Base-by-base conservation (phyloP, 1,284 basidiomycete species). In the Moniliophthora roreri region DNA sequence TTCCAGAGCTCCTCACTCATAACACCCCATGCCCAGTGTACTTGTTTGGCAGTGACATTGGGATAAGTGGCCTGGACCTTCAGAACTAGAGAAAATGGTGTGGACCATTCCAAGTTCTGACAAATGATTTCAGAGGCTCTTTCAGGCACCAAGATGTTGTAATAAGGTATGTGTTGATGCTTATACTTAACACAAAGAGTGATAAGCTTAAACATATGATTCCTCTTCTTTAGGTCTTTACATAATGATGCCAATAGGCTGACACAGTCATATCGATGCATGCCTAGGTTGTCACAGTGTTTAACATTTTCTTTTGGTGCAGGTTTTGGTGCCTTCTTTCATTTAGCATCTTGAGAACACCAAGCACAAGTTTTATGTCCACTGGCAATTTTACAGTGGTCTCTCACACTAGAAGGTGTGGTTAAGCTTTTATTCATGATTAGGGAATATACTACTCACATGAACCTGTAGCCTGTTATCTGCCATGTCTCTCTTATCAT, bases 381-480 rank as follows among this genome's bases (percentile, higher is more conserved):
- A 2, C 2, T 8, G 10, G 2, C 3, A 21, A 41, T n/a, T 41
- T 11, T 2, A 2, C 7, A 2, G 18, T 41, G 11, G 2, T 10
- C 10, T 2, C 23, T 1, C 3, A 41, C 39, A 6, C 39, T 41
- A 8, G 7, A 20, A 8, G 2, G 1, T 10, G 9, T 3, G 39
- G n/a, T n/a, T 41, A n/a, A 41, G 39, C n/a, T n/a, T n/a, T n/a
- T 8, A 10, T 13, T 9, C 20, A n/a, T 20, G 16, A 13, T 20
- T 20, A 40, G 20, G 8, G 20, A 40, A 20, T 18, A 23, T 15
- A 46, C n/a, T 11, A 51, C 63, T 48, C 51, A 66, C 59, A 50
- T 58, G 37, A 58, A 66, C 20, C 63, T 24, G 44, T 59, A 65
- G 2, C 59, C 58, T 8, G 59, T 61, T 5, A 59, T 42, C 18